Conservation (phyloP, 2,329 filamentous ascomycete genomes). For the Calcarisporium arbuscula region DNA sequence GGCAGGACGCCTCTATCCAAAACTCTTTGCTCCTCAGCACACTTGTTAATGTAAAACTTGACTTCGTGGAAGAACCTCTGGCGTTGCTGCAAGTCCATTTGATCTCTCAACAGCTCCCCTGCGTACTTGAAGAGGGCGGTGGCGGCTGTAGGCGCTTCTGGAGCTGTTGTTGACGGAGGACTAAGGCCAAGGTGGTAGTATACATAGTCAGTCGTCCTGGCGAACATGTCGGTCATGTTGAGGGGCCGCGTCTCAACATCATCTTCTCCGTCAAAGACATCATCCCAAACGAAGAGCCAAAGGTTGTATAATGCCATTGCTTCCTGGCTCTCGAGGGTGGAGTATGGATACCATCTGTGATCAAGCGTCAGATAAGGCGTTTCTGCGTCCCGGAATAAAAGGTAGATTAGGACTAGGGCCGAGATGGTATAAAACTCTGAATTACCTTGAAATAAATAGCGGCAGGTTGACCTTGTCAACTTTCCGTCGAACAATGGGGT, state of each 20-base stretch:
- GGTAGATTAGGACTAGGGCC: no score
- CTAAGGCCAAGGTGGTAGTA: neutral
- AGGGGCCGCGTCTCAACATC: neutral
- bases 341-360: neutral
- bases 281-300: neutral
- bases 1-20: neutral
- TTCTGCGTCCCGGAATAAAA: no score
- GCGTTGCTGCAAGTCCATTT: neutral
- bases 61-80: neutral
- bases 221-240: neutral
- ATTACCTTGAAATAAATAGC: neutral
- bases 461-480: neutral
- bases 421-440: no score
- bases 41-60: neutral
- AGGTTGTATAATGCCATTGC: neutral
- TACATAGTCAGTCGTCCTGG: neutral
- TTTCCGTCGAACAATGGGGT: neutral
- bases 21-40: neutral
- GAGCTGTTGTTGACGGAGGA: neutral
- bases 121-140: neutral
- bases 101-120: neutral
- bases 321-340: neutral
- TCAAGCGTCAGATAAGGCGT: neutral
- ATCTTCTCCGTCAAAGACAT: neutral
- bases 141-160: neutral